A percentile compares a stretch with the other conserved stretches of the same genome.
These are phyloP conservation scores for Botryotinia narcissicola DNA, from an alignment of 2,329 filamentous ascomycete species.

Conservation along the genomic window DNA sequence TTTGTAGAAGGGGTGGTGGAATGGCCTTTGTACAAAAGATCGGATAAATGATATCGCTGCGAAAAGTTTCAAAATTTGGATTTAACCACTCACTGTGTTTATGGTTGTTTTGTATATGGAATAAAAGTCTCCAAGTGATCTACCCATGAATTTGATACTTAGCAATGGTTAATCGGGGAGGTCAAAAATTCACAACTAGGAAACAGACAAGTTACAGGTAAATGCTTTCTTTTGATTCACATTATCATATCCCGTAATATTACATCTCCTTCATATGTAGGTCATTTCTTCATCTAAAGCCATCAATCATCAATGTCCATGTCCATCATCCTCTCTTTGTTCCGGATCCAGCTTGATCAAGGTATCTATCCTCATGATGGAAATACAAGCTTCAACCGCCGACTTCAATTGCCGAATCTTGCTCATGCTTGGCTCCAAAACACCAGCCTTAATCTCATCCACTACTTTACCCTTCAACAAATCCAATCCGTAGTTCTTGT, in stretches of 20 bases:
- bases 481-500: conserved; percentile 98
- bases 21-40: conserved; percentile 23
- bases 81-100: background rate
- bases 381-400: conserved; percentile 96
- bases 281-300: conserved; percentile 21
- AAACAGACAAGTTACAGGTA: conserved; percentile 9
- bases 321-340: conserved; percentile 77
- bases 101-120: background rate
- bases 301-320: conserved; percentile 65
- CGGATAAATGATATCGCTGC: conserved; percentile 20
- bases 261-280: conserved; percentile 19
- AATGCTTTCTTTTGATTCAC: conserved; percentile 18
- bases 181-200: background rate
- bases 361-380: conserved; percentile 99
- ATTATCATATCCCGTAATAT: conserved; percentile 20
- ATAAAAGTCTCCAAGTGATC: background rate
- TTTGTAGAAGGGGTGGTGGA: conserved; percentile 40
- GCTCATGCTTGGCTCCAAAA: conserved; percentile 95
- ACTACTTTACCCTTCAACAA: conserved; percentile 84
- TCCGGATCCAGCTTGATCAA: conserved; percentile 97
- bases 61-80: conserved; percentile 11
- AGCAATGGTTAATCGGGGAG: no score
- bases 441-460: conserved; percentile 90
- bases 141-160: no score
- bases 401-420: conserved; percentile 98